Evolutionary conservation across 2,329 filamentous ascomycete species (phyloP).

Genomic region (Huntiella savannae): DNA sequence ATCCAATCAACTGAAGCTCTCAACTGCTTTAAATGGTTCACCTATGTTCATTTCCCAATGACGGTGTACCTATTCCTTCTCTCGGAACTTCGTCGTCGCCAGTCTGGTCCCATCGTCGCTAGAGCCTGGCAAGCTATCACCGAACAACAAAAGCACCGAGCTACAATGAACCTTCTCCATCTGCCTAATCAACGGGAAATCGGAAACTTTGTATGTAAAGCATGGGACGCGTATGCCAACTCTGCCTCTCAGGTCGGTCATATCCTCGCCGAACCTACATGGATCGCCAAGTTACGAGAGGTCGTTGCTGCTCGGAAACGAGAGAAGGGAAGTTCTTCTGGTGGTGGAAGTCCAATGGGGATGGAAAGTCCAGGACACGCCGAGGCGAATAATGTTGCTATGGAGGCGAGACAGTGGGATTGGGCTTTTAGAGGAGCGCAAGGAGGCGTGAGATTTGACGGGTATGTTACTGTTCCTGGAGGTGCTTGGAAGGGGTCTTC

Average conservation of each 20-base stretch:
- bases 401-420: conserved; percentile 17
- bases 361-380: background rate
- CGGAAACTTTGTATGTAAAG: conserved; percentile 38
- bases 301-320: conserved; percentile 20
- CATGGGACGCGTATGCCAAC: conserved; percentile 38
- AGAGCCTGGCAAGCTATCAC: conserved; percentile 38
- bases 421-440: background rate
- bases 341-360: background rate
- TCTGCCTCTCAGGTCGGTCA: conserved; percentile 27
- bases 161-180: conserved; percentile 28
- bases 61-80: conserved; percentile 42
- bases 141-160: conserved; percentile 33
- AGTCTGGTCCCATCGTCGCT: conserved; percentile 35
- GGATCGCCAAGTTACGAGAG: conserved; percentile 30
- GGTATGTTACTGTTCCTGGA: background rate
- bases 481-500: too few species aligned
- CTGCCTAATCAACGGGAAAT: conserved; percentile 40
- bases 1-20: conserved; percentile 32
- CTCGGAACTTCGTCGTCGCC: conserved; percentile 32
- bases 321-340: background rate
- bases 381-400: conserved; percentile 21
- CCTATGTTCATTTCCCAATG: conserved; percentile 38
- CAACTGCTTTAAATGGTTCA: conserved; percentile 38
- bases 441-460: background rate
- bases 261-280: conserved; percentile 23